Evolutionary conservation across 441 rosid genomes (phyloP), one percentile per base, ranked within the genome.

Genomic region (Gossypium gossypioides): DNA sequence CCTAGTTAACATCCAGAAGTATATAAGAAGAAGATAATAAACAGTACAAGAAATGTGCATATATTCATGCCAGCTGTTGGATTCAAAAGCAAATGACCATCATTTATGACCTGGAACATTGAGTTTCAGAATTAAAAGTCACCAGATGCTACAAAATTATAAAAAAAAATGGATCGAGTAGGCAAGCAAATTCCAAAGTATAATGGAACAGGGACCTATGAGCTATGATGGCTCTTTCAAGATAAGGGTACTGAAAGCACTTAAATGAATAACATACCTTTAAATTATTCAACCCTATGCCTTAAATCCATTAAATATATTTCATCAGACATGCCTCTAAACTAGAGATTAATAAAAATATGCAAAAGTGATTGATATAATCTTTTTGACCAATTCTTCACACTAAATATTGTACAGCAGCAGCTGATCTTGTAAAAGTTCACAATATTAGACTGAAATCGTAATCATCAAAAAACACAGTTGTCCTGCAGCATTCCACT

Each of bases 1-100:
- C 99, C 99, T 96, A 75, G 75, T 81, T 55, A 77, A 56, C 74
- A 69, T 61, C 66, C 57, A 61, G 69, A 58, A 52, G 29, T n/a
- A 34, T 71, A 32, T 7, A 29, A 66, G 18, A 29, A 44, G 22
- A 48, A 4, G 19, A 40, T 15, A 69, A 52, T 51, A 56, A 32
- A 51, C 67, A 19, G 65, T 24, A 63, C 59, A 72, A 54, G 65
- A 56, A 70, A 42, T 54, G 46, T 40, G 73, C 57, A 48, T 44
- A 55, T 19, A 69, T 15, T 59, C 69, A 21, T 48, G 19, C 16
- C 8, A 3, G 29, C 8, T 7, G 42, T 54, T 63, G 67, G 50
- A 75, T 62, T 37, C 58, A 55, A 76, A 67, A 58, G 69, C 63
- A 54, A 16, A 66, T 25, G 48, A 68, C 29, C 6, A 9, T 29